Evolutionary conservation across 2,329 filamentous ascomycete species (phyloP).

Genomic region (Penicillium sumatraense): DNA sequence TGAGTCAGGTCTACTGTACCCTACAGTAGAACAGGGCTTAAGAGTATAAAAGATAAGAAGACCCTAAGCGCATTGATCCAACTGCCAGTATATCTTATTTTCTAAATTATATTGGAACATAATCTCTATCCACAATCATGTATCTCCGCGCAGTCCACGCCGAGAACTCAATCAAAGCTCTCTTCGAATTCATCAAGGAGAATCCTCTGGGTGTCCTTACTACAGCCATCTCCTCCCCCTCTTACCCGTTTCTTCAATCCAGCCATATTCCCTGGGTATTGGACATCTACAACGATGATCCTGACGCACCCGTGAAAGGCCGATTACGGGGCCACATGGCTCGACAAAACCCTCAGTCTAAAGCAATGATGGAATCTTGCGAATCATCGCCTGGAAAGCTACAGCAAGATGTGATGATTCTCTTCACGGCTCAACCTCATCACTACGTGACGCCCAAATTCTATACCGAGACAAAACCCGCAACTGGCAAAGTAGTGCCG

Average conservation of each 20-base stretch:
- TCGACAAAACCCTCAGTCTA: slow-evolving; percentile 65
- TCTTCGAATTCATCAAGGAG: slow-evolving; percentile 62
- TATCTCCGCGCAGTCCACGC: slow-evolving; percentile 61
- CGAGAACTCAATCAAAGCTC: slow-evolving; percentile 53
- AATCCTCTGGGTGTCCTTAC: slow-evolving; percentile 68
- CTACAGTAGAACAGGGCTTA: too few species aligned
- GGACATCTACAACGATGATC: slow-evolving; percentile 63
- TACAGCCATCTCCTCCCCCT: slow-evolving; percentile 60
- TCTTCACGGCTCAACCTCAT: slow-evolving; percentile 64
- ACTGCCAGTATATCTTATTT: too few species aligned
- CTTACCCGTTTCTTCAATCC: slow-evolving; percentile 58
- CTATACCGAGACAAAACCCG: slow-evolving; percentile 68
- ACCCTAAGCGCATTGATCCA: too few species aligned
- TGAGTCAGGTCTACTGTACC: too few species aligned
- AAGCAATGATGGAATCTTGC: slow-evolving; percentile 60
- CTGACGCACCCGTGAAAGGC: slow-evolving; percentile 42
- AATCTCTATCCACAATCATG: slow-evolving; percentile 53
- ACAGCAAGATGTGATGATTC: slow-evolving; percentile 61
- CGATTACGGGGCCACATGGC: slow-evolving; percentile 67
- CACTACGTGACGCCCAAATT: slow-evolving; percentile 73
- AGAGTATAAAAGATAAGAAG: too few species aligned
- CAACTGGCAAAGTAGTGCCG: slow-evolving; percentile 66
- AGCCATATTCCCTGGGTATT: slow-evolving; percentile 67
- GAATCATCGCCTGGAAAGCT: slow-evolving; percentile 33
- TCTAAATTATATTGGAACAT: too few species aligned